Evolutionary conservation across 176 grass and related monocot genomes (phyloP), one percentile per base, ranked within the genome.

Genomic region (Alopecurus myosuroides): DNA sequence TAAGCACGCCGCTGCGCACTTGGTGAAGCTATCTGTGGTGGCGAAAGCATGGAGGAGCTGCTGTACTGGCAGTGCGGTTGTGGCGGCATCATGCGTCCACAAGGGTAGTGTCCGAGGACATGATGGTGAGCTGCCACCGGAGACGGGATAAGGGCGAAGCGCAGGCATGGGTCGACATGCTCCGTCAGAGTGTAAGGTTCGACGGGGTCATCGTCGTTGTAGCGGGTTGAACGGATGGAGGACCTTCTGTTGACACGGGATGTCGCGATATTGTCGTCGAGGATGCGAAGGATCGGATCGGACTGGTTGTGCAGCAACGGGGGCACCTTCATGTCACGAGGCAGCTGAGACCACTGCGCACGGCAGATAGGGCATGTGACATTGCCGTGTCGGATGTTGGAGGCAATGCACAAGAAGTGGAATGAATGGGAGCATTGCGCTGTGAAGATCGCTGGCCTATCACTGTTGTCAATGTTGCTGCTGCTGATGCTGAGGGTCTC

Each of bases 191-290:
- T 80, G 78, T 85, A 85, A 25, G 88, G 88, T 2, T 96, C 97
- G 65, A 96, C 77, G 0, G 97, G 97, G 71, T 99, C 97, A 45
- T 99, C 94, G 0, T 99, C 94, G 1, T 99, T 92, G 83, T 99
- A 99, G 49, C 90, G 90, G 76, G 92, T 82, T 14, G 91, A 79
- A 12, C 88, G 97, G 29, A 86, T 41, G 6, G 91, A 99, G 2
- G 94, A 97, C 20, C 89, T 92, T 39, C 97, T 83, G 82, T 99
- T 99, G 68, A 97, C 84, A 29, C 97, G 97, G 37, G 97, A 99
- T 4, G 94, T 85, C 28, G 97, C 92, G 20, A 99, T 99, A 12
- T 66, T 97, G 76, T 99, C 93, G 36, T 99, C 97, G 9, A 99
- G 94, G 79, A 99, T 99, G 69, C 97, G 93, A 36, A 99, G 85